Base-by-base conservation (phyloP, 768 basidiomycete genomes). In the Mycena galopus region DNA sequence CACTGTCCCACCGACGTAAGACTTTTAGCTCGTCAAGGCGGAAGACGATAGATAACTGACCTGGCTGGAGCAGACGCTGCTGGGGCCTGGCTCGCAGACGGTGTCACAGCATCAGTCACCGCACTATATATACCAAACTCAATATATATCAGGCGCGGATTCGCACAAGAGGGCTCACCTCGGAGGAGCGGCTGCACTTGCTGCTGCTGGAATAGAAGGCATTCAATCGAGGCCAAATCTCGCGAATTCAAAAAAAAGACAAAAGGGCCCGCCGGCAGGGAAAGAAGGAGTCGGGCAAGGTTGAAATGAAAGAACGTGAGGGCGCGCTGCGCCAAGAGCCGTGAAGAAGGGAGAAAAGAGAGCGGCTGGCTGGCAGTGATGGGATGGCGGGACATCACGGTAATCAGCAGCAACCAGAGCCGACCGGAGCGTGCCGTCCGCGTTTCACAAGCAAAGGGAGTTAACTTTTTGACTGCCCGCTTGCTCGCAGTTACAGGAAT, bases 141-240 rank as follows among this genome's bases (percentile, higher is more conserved):
- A 64, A 64, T 64, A 6, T 16, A 27, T n/a, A n/a, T n/a, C n/a
- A 62, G 39, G 60, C 44, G 32, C 14, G 62, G 50, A 64, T 47
- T 25, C 51, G 51, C 51, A 33, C 35, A 53, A 50, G 51, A 62
- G 47, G 44, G 53, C 47, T 50, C 32, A 64, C 62, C 47, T 64
- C 62, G 62, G 47, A 32, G 62, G 50, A 64, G 62, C 62, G 62
- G 21, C 62, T 64, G 62, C 62, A 51, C 62, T 64, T 51, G 47
- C 47, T 51, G 47, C 32, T 64, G 62, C n/a, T n/a, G n/a, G 62
- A 64, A 64, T 64, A 64, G 62, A 64, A 64, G 62, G 50, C 62
- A 64, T 64, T 47, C n/a, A 37, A 64, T 64, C 62, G 53, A 64
- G 50, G 50, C 53, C 62, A 53, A 64, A 53, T 64, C 19, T 32